A percentile compares a stretch with the other conserved stretches of the same genome.
Evolutionary conservation across 1,284 basidiomycete species (phyloP).

Genomic region (Coriolopsis trogii): DNA sequence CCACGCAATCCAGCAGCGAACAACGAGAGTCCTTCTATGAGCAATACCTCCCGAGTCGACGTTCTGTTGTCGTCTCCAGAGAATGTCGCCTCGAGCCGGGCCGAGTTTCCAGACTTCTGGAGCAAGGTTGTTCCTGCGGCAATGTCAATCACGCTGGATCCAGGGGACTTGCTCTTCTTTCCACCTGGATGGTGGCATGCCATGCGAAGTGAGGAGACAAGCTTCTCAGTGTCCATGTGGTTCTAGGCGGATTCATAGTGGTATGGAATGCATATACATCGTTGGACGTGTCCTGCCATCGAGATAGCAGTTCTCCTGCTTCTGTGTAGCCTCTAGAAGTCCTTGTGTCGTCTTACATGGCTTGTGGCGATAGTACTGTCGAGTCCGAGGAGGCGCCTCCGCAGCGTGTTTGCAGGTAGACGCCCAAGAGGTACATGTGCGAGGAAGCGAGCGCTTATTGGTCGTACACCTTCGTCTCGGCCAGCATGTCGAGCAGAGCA

Average conservation of each 20-base stretch:
- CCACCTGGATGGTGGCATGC: constrained; percentile 95
- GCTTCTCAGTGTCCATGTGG: constrained; percentile 84
- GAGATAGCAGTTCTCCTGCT: too few relatives aligned
- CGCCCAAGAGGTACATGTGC: not conserved
- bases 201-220: constrained; percentile 78
- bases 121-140: constrained; percentile 65
- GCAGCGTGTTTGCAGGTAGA: too few relatives aligned
- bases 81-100: constrained; percentile 22
- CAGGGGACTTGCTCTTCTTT: constrained; percentile 87
- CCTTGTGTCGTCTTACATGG: too few relatives aligned
- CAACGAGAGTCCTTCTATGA: constrained; percentile 45
- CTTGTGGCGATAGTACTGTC: too few relatives aligned
- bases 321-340: too few relatives aligned
- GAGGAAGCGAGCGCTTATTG: constrained; percentile 2
- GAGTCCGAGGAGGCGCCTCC: too few relatives aligned
- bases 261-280: too few relatives aligned
- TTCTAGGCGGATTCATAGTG: too few relatives aligned
- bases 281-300: too few relatives aligned
- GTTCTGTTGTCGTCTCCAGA: constrained; percentile 53
- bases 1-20: constrained; percentile 44
- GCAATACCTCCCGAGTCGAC: constrained; percentile 71
- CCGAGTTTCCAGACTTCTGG: constrained; percentile 53
- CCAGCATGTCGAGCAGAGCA: constrained; percentile 67
- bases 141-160: constrained; percentile 64
- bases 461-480: not conserved